A percentile compares a stretch with the other conserved stretches of the same genome.
Evolutionary conservation across 2,329 filamentous ascomycete species (phyloP).

Genomic region (Xylaria sp.): DNA sequence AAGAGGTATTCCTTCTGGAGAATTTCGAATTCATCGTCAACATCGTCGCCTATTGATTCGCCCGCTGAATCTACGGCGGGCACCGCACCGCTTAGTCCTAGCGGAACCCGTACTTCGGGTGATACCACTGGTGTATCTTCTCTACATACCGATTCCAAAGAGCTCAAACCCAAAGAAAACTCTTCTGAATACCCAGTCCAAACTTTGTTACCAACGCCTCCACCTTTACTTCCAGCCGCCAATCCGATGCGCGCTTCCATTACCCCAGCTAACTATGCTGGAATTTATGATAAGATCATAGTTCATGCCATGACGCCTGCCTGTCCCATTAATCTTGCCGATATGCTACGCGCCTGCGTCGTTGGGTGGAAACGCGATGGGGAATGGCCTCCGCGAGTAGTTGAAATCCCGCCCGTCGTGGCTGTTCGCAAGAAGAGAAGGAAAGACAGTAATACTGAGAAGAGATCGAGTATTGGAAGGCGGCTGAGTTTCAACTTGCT

Average conservation of each 20-base stretch:
- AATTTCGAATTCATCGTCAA: slow-evolving; percentile 57
- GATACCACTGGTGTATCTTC: slow-evolving; percentile 56
- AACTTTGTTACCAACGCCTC: slow-evolving; percentile 76
- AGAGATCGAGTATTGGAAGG: slow-evolving; percentile 50
- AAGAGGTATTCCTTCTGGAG: slow-evolving; percentile 64
- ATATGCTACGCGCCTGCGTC: slow-evolving; percentile 84
- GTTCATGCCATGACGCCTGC: slow-evolving; percentile 82
- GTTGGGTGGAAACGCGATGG: slow-evolving; percentile 92
- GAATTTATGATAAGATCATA: slow-evolving; percentile 91
- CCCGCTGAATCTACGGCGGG: slow-evolving; percentile 42
- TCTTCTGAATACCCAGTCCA: slow-evolving; percentile 63
- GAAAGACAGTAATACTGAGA: slow-evolving; percentile 46
- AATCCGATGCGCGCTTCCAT: slow-evolving; percentile 85
- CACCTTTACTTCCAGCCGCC: slow-evolving; percentile 76
- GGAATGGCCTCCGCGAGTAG: slow-evolving; percentile 83
- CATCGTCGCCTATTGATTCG: slow-evolving; percentile 49
- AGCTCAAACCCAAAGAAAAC: slow-evolving; percentile 51
- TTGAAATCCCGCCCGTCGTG: slow-evolving; percentile 54
- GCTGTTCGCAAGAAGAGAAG: slow-evolving; percentile 57
- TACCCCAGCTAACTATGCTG: slow-evolving; percentile 76
- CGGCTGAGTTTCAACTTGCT: slow-evolving; percentile 62
- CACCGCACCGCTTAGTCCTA: slow-evolving; percentile 46
- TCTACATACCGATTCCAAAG: slow-evolving; percentile 56
- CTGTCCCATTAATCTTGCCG: slow-evolving; percentile 86
- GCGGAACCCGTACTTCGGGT: slow-evolving; percentile 48